phyloP scores from a whole-genome alignment of 1,284 basidiomycete genomes.

The Boletus sp. region DNA sequence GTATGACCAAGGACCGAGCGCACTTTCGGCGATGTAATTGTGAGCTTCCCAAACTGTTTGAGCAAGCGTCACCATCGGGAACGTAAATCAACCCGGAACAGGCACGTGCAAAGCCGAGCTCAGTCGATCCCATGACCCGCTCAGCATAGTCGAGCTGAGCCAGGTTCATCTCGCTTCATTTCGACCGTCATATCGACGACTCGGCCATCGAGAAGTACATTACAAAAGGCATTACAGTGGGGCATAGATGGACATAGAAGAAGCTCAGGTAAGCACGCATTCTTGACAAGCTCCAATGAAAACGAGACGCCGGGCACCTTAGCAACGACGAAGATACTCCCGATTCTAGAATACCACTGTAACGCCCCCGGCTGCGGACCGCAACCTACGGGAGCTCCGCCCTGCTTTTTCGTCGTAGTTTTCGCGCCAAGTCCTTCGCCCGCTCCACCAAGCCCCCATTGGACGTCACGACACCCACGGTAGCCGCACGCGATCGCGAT shows the following conservation, averaged over 20 bases:
- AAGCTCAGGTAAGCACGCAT: slow-evolving; percentile 14
- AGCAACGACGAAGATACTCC: slow-evolving; percentile 19
- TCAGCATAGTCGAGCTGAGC: slow-evolving; percentile 1
- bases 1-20: slow-evolving; percentile 14
- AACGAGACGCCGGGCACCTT: slow-evolving; percentile 23
- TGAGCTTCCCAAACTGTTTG: slow-evolving; percentile 11
- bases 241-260: slow-evolving; percentile 30
- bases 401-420: slow-evolving; percentile 45
- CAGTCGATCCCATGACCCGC: slow-evolving; percentile 12
- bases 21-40: slow-evolving; percentile 18
- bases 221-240: slow-evolving; percentile 14
- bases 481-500: slow-evolving; percentile 40
- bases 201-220: slow-evolving; percentile 19
- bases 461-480: slow-evolving; percentile 33
- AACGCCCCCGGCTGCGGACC: slow-evolving; percentile 11
- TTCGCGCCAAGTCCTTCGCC: slow-evolving; percentile 48
- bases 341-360: slow-evolving; percentile 16
- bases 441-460: slow-evolving; percentile 41
- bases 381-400: slow-evolving; percentile 16
- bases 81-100: slow-evolving; percentile 27
- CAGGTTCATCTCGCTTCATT: slow-evolving; percentile 26
- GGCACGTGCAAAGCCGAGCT: slow-evolving; percentile 13
- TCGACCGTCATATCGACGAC: slow-evolving; percentile 17
- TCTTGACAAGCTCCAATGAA: slow-evolving; percentile 14
- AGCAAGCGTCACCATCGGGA: slow-evolving; percentile 8